Evolutionary conservation across 1,284 basidiomycete species (phyloP).

Genomic region (Leccinum pseudoinsigne): DNA sequence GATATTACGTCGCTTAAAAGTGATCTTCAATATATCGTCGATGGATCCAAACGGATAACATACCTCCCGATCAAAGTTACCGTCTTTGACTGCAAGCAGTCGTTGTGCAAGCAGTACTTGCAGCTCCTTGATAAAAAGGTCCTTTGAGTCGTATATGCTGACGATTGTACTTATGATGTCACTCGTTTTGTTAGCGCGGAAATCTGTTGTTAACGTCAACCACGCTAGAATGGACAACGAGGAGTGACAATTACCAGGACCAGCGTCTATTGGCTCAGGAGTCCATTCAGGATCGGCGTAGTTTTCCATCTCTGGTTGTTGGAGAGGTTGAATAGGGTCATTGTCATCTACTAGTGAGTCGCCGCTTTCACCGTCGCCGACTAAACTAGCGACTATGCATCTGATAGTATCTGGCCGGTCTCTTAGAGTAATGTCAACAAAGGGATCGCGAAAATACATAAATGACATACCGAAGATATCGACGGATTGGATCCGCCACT

Average conservation of each 20-base stretch:
- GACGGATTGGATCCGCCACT: conserved; percentile 87
- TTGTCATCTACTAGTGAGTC: conserved; percentile 80
- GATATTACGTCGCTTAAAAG: conserved; percentile 76
- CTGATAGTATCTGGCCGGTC: conserved; percentile 89
- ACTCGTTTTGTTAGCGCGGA: conserved; percentile 83
- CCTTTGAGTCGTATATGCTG: conserved; percentile 94
- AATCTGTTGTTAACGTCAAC: conserved; percentile 53
- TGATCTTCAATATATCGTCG: conserved; percentile 1
- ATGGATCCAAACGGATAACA: conserved; percentile 20
- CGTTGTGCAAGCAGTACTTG: conserved; percentile 87
- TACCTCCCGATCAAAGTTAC: conserved; percentile 84
- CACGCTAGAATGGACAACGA: conserved; percentile 2
- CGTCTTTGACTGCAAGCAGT: conserved; percentile 76
- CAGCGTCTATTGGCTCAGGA: conserved; percentile 92
- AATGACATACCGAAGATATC: conserved; percentile 69
- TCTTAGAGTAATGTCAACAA: conserved; percentile 38
- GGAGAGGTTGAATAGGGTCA: conserved; percentile 73
- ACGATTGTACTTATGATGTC: conserved; percentile 94
- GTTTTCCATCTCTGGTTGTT: conserved; percentile 77
- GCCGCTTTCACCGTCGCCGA: conserved; percentile 83
- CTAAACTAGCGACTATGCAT: conserved; percentile 88
- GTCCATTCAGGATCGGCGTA: conserved; percentile 90
- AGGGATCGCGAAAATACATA: neutral
- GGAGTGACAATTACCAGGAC: conserved; percentile 47
- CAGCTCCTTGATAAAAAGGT: conserved; percentile 91